Base-by-base conservation (phyloP, 2,329 filamentous ascomycete genomes). In the Bipolaris oryzae region DNA sequence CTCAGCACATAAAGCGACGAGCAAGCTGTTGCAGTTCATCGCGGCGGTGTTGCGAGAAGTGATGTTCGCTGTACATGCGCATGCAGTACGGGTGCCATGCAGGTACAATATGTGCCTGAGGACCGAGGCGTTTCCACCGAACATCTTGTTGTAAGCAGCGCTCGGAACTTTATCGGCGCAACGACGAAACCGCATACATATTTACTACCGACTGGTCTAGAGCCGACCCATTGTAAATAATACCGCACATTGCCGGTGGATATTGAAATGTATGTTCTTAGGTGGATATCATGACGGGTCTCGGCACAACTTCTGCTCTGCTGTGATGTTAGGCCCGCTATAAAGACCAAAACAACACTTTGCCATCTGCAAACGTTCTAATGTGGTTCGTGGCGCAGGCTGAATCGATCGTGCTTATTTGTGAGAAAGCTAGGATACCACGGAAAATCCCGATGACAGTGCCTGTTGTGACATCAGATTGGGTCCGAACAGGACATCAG, bases 101-200 rank as follows among this genome's bases (percentile, higher is more conserved):
- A 25, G 5, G 20, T 7, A 9, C 18, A 23, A 9, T 3, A 9
- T 18, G 45, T 15, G 31, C 39, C 15, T 31, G 4, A 31, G 7
- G 33, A 41, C 5, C 5, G 33, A 25, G 28, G n/a, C 35, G 51
- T 53, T 52, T 49, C 42, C 15, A 50, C 15, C 23, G 16, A 53
- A 48, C 35, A 45, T 13, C 37, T 38, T 48, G 50, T 33, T n/a
- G n/a, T n/a, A 25, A n/a, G 34, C 35, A 54, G 31, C 7, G 4
- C n/a, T 38, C 52, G 45, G 45, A 16, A 16, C 52, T 50, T 54
- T 44, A 6, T 54, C 52, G 52, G 52, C 9, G 28, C 37, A 31
- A 38, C 41, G 23, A 20, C 25, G 23, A 33, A 31, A 43, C 23
- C 49, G 39, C 21, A 16, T 43, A 16, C 16, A 16, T 43, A 13